Conservation (phyloP, 306 rosid species). For the Betula pendula region DNA sequence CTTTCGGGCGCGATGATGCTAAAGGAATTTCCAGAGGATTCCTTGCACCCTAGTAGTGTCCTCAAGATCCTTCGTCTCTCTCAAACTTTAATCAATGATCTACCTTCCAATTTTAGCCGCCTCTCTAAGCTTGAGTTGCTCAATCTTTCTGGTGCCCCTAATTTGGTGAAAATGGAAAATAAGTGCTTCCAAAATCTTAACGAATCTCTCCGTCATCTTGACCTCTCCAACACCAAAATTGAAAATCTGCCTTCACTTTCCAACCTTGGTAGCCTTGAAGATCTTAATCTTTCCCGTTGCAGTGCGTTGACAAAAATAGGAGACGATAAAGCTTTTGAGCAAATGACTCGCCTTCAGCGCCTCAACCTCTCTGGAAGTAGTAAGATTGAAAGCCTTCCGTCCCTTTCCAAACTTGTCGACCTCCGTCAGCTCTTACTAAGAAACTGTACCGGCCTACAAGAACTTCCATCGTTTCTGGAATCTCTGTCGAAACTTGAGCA, state of each 20-base stretch:
- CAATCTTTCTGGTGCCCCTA: constrained; percentile 24
- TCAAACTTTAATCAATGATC: not conserved
- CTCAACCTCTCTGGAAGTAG: constrained; percentile 41
- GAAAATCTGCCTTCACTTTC: constrained; percentile 22
- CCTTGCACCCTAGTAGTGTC: not conserved
- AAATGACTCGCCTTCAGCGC: constrained; percentile 18
- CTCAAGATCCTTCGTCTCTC: constrained; percentile 39
- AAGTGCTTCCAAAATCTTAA: constrained; percentile 15
- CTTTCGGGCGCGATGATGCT: constrained; percentile 25
- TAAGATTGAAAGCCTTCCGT: constrained; percentile 20
- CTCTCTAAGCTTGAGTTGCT: constrained; percentile 30
- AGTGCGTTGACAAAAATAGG: constrained; percentile 10
- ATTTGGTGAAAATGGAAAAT: constrained; percentile 17
- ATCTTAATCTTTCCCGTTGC: constrained; percentile 39
- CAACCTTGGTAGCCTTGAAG: constrained; percentile 21
- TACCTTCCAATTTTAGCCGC: constrained; percentile 20
- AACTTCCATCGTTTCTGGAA: constrained; percentile 17
- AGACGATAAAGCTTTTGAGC: constrained; percentile 27
- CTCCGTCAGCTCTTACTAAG: constrained; percentile 28
- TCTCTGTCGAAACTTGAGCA: constrained; percentile 24
- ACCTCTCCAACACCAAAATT: constrained; percentile 20
- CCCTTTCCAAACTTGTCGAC: constrained; percentile 6
- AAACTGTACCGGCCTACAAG: constrained; percentile 13
- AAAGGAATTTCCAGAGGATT: constrained; percentile 22
- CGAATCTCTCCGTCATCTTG: constrained; percentile 24